These are phyloP conservation scores for Pholiota conissans DNA, from an alignment of 768 basidiomycete species.

Conservation along the genomic window DNA sequence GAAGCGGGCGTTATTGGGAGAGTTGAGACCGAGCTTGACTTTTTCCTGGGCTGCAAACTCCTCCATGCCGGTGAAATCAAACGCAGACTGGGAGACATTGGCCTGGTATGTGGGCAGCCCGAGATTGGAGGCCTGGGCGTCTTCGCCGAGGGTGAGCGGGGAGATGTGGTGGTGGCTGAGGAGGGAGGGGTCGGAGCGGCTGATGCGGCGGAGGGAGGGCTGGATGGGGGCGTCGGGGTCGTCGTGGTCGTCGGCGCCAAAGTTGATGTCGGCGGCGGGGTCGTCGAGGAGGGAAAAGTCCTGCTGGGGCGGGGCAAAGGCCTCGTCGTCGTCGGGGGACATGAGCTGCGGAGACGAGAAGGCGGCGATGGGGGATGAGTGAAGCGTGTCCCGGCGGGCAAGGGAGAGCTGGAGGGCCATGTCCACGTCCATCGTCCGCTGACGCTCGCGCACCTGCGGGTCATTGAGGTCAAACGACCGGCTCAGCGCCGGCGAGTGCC, in stretches of 20 bases:
- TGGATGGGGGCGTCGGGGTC: constrained; percentile 15
- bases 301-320: constrained; percentile 2
- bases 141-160: constrained; percentile 54
- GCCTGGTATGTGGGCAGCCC: constrained; percentile 73
- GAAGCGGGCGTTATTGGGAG: constrained; percentile 42
- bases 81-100: constrained; percentile 53
- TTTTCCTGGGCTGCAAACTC: constrained; percentile 74
- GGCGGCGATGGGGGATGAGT: constrained; percentile 30
- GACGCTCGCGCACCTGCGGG: constrained; percentile 78
- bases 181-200: constrained; percentile 31
- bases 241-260: not conserved
- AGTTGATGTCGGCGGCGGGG: not conserved
- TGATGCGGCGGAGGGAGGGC: constrained; percentile 11
- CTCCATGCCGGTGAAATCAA: constrained; percentile 79
- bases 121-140: constrained; percentile 34
- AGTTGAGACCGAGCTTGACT: constrained; percentile 55
- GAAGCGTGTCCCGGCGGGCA: constrained; percentile 64
- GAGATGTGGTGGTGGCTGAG: constrained; percentile 42
- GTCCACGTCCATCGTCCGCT: constrained; percentile 92
- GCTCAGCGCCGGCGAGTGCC: constrained; percentile 58
- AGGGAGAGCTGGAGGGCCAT: constrained; percentile 83
- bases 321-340: constrained; percentile 10
- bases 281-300: constrained; percentile 7
- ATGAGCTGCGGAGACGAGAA: constrained; percentile 19
- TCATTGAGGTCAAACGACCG: constrained; percentile 71